Evolutionary conservation across 179 eudicot genomes (phyloP).

Genomic region (Silene noctiflora): DNA sequence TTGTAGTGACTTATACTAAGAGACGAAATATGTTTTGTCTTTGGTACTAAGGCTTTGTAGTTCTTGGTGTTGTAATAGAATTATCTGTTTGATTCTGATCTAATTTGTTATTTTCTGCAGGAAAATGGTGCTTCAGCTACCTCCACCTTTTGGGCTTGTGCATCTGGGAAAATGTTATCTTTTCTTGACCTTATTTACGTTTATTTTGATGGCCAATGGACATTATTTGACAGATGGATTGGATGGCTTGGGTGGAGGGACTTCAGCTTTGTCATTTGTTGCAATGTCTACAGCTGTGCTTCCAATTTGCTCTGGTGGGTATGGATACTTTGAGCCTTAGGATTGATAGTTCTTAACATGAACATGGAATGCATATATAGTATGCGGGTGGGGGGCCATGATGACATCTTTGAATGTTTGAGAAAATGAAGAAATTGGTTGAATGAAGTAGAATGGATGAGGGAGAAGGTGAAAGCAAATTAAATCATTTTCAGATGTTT

Average conservation of each 20-base stretch:
- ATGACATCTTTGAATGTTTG: not conserved
- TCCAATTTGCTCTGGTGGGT: slow-evolving; percentile 86
- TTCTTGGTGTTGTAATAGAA: not conserved
- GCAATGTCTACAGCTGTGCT: slow-evolving; percentile 93
- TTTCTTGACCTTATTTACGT: slow-evolving; percentile 57
- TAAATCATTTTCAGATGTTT: not conserved
- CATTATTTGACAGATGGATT: slow-evolving; percentile 59
- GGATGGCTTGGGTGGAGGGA: slow-evolving; percentile 92
- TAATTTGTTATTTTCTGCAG: slow-evolving; percentile 34
- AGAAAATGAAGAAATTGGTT: not conserved
- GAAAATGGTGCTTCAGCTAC: slow-evolving; percentile 89
- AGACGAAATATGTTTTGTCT: not conserved
- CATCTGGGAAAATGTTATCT: slow-evolving; percentile 58
- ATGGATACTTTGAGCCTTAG: not conserved
- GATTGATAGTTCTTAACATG: not conserved
- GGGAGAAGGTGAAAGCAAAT: not conserved
- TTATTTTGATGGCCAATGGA: slow-evolving; percentile 75
- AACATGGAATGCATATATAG: not conserved
- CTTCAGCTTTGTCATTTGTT: slow-evolving; percentile 79
- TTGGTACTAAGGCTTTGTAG: not conserved
- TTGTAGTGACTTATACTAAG: not conserved
- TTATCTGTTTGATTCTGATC: slow-evolving; percentile 8
- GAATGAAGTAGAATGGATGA: not conserved
- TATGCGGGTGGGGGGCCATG: not conserved
- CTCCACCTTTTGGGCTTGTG: slow-evolving; percentile 77